Evolutionary conservation across 2,329 filamentous ascomycete genomes (phyloP).

Genomic region (Fusarium keratoplasticum): DNA sequence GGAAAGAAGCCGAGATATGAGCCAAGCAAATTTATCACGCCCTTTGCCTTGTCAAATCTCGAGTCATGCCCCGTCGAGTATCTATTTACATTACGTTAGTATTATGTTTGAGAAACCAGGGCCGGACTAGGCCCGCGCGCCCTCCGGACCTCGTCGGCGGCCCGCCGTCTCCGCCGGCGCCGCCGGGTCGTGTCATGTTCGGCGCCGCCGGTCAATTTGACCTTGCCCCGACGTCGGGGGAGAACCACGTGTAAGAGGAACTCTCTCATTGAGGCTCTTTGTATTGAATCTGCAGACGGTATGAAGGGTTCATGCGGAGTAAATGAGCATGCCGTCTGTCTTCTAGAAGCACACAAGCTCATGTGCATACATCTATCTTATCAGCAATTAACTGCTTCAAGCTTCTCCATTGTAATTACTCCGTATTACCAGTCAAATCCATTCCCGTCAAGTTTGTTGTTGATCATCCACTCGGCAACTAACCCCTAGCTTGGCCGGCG

Average conservation of each 20-base stretch:
- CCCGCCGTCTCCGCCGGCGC: background rate
- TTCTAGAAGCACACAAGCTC: background rate
- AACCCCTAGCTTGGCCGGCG: background rate
- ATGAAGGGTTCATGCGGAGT: background rate
- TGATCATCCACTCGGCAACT: background rate
- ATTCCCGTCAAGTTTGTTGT: background rate
- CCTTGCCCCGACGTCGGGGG: background rate
- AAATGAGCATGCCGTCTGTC: background rate
- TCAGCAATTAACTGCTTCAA: background rate
- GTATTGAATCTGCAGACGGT: background rate
- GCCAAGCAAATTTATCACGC: background rate
- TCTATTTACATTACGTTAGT: background rate
- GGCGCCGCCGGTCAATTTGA: background rate
- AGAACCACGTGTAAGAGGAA: background rate
- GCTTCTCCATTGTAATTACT: background rate
- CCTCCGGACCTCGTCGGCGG: background rate
- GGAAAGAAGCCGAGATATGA: background rate
- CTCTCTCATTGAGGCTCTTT: background rate
- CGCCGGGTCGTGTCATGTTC: background rate
- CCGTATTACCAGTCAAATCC: background rate
- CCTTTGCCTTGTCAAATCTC: background rate
- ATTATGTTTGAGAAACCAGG: constrained; percentile 2
- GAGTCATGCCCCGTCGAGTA: background rate
- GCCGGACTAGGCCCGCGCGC: background rate
- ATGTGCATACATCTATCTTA: background rate